phyloP scores from a whole-genome alignment of 2,329 filamentous ascomycete species.

The Talaromyces sp. region DNA sequence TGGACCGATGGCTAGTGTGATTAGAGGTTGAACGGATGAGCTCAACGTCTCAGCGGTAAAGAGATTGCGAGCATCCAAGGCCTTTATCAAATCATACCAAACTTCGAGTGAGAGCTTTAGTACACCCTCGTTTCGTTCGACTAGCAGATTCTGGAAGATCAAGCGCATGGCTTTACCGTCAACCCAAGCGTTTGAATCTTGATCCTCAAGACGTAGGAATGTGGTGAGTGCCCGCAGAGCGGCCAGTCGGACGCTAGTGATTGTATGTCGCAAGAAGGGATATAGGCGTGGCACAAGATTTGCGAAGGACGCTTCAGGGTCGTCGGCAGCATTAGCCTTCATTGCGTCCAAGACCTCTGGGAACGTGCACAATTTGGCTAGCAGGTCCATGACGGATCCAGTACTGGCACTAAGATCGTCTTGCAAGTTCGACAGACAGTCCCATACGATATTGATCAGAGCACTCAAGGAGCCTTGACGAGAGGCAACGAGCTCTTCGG shows the following conservation, averaged over 20 bases:
- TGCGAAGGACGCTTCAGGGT: conserved; percentile 85
- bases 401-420: conserved; percentile 97
- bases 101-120: conserved; percentile 80
- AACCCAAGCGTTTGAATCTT: conserved; percentile 82
- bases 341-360: conserved; percentile 88
- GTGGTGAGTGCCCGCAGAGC: conserved; percentile 90
- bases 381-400: conserved; percentile 95
- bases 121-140: conserved; percentile 83
- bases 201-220: conserved; percentile 80
- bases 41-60: conserved; percentile 66
- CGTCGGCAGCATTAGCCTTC: conserved; percentile 79
- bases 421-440: conserved; percentile 92
- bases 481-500: conserved; percentile 86
- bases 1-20: conserved; percentile 81
- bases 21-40: conserved; percentile 72
- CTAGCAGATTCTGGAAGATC: conserved; percentile 90
- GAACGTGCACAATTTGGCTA: conserved; percentile 94
- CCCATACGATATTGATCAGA: conserved; percentile 94
- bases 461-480: conserved; percentile 72
- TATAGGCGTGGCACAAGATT: conserved; percentile 90
- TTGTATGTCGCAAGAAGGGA: conserved; percentile 93
- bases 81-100: conserved; percentile 74
- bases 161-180: conserved; percentile 83
- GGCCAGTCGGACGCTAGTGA: conserved; percentile 88
- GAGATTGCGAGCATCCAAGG: conserved; percentile 59